Base-by-base conservation (phyloP, 192 early-diverging fungal species). In the Mortierella claussenii region DNA sequence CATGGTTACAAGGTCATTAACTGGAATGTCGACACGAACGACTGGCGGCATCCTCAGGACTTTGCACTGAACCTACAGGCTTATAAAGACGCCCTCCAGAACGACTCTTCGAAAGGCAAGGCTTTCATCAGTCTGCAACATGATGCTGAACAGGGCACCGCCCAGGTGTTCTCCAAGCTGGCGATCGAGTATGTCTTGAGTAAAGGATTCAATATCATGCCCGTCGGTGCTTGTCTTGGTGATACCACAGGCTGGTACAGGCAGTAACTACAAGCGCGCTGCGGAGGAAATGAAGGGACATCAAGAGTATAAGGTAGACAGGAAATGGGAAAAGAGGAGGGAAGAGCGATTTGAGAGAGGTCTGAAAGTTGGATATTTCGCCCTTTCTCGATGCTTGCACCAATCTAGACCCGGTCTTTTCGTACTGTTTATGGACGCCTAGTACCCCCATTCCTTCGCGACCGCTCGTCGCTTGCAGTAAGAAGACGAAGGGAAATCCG, bases 171-270 rank as follows among this genome's bases (percentile, higher is more conserved):
- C 23, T 78, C 82, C 36, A 81, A 79, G 10, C 51, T 80, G 62
- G 79, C 71, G 18, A 69, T 86, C 46, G 28, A 48, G 5, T 67
- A 73, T 26, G 79, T 79, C 37, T 54, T 74, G 49, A 40, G 17
- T 7, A 48, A 61, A 43, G 57, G 60, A 3, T 83, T 78, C 68
- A 82, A 81, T 65, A 54, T 84, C 45, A 76, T 74, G 34, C 68
- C 83, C 45, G 82, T 86, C 27, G 83, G 71, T 20, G 69, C 65
- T 20, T 86, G 85, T 42, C 55, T 83, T 24, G 82, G 76, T 46
- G 34, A 40, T 8, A 0, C 55, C 57, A 26, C 60, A 42, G n/a
- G 10, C 21, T 27, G 26, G n/a, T 75, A n/a, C n/a, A n/a, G n/a
- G n/a, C n/a, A n/a, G n/a, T n/a, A n/a, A n/a, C n/a, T n/a, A n/a